Conservation (phyloP, 345 rosid species). For the Brassica rapa region DNA sequence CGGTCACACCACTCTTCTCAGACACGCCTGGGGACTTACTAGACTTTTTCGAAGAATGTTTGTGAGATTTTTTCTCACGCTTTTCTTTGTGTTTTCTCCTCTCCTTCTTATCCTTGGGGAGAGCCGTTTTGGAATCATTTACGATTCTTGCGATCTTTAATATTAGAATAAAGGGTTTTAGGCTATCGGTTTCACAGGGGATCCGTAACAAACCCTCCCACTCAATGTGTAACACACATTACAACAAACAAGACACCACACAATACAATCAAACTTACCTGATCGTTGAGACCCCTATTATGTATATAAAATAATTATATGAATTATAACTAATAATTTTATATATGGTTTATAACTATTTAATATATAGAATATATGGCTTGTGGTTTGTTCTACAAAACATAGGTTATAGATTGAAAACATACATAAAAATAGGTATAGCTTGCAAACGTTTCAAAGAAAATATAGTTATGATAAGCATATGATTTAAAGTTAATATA, state of each 20-base stretch:
- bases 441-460: too few species aligned
- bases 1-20: conserved; percentile 35
- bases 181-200: neutral
- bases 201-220: conserved; percentile 18
- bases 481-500: too few species aligned
- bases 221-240: neutral
- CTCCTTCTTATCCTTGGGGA: conserved; percentile 31
- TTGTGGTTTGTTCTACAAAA: too few species aligned
- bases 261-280: too few species aligned
- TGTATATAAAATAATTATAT: too few species aligned
- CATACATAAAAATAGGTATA: too few species aligned
- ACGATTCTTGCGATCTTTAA: conserved; percentile 35
- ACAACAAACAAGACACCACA: neutral
- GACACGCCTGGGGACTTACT: conserved; percentile 27
- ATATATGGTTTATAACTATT: too few species aligned
- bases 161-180: conserved; percentile 35
- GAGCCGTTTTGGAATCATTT: neutral
- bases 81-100: conserved; percentile 19
- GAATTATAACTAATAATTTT: too few species aligned
- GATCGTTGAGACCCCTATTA: too few species aligned
- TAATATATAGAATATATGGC: too few species aligned
- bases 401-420: too few species aligned
- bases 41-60: neutral
- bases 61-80: neutral
- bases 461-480: too few species aligned